phyloP scores from a whole-genome alignment of 2,329 filamentous ascomycete species.

The Fusarium praegraminearum region DNA sequence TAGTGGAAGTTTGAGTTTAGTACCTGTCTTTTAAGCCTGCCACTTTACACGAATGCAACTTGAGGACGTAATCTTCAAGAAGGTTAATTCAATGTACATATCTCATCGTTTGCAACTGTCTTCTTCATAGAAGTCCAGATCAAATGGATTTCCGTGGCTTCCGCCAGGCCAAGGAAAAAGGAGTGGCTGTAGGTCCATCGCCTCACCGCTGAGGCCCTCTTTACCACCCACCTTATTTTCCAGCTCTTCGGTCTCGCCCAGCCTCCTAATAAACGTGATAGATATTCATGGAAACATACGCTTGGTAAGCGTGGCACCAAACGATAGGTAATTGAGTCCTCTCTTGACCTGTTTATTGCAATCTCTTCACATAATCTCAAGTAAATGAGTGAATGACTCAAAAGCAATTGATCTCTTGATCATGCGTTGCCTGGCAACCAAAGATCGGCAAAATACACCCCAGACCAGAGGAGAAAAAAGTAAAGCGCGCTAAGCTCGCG shows the following conservation, averaged over 20 bases:
- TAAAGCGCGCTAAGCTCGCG: constrained; percentile 33
- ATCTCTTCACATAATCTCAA: neutral
- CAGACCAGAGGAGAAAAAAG: constrained; percentile 8
- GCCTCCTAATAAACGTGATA: constrained; percentile 10
- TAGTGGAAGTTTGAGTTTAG: constrained; percentile 9
- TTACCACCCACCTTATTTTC: constrained; percentile 24
- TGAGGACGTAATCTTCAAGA: constrained; percentile 2
- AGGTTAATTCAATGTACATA: neutral
- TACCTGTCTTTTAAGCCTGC: constrained; percentile 1
- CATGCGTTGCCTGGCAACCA: constrained; percentile 43
- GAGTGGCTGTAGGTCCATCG: constrained; percentile 19
- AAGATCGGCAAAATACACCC: constrained; percentile 9
- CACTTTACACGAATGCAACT: constrained; percentile 15
- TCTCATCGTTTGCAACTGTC: neutral
- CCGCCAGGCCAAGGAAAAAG: constrained; percentile 34
- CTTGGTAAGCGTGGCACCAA: constrained; percentile 42
- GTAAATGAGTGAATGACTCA: constrained; percentile 15
- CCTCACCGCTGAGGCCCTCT: constrained; percentile 39
- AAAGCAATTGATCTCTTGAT: constrained; percentile 22
- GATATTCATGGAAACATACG: constrained; percentile 6
- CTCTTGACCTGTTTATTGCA: neutral
- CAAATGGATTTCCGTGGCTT: constrained; percentile 17
- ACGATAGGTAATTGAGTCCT: neutral
- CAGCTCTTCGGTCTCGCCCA: constrained; percentile 4
- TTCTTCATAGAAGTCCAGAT: neutral